Conservation (phyloP, 768 basidiomycete genomes). For the Xerocomellus chrysenteron region DNA sequence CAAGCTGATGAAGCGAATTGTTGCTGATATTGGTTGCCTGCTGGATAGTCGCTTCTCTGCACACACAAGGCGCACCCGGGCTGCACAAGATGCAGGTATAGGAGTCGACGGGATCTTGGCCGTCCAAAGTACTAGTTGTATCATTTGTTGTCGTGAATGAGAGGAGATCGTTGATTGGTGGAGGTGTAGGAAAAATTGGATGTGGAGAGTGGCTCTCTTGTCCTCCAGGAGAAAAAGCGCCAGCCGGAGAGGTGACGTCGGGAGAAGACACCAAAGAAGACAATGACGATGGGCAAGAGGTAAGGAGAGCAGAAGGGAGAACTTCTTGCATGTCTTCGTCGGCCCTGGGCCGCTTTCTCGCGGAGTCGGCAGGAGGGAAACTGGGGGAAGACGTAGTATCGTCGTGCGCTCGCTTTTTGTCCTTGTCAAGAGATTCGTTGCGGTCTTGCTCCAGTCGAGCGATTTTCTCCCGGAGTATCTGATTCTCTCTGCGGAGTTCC, state of each 20-base stretch:
- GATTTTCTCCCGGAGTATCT: conserved; percentile 52
- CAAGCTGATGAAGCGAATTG: conserved; percentile 9
- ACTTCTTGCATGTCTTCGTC: conserved; percentile 22
- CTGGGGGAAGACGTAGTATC: conserved; percentile 38
- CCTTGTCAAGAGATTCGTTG: conserved; percentile 32
- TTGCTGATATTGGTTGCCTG: conserved; percentile 33
- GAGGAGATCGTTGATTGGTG: conserved; percentile 33
- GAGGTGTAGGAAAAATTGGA: conserved; percentile 32
- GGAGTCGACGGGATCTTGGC: conserved; percentile 33
- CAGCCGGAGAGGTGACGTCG: conserved; percentile 33
- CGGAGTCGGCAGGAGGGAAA: conserved; percentile 23
- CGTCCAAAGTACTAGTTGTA: conserved; percentile 35
- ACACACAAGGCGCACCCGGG: conserved; percentile 70
- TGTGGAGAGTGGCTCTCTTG: conserved; percentile 24
- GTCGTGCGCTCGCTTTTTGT: conserved; percentile 62
- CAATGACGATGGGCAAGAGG: conserved; percentile 37
- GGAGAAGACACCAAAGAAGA: conserved; percentile 55
- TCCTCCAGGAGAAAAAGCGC: conserved; percentile 34
- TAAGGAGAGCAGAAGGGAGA: conserved; percentile 16
- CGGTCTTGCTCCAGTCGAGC: conserved; percentile 41
- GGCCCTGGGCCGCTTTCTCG: conserved; percentile 40
- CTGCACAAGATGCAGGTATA: conserved; percentile 71
- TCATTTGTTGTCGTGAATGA: conserved; percentile 35
- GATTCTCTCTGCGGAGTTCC: conserved; percentile 65
- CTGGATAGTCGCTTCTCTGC: conserved; percentile 62